A percentile compares a stretch with the other conserved stretches of the same genome.
phyloP scores from a whole-genome alignment of 2,329 filamentous ascomycete species.

The Phialocephala sp. region DNA sequence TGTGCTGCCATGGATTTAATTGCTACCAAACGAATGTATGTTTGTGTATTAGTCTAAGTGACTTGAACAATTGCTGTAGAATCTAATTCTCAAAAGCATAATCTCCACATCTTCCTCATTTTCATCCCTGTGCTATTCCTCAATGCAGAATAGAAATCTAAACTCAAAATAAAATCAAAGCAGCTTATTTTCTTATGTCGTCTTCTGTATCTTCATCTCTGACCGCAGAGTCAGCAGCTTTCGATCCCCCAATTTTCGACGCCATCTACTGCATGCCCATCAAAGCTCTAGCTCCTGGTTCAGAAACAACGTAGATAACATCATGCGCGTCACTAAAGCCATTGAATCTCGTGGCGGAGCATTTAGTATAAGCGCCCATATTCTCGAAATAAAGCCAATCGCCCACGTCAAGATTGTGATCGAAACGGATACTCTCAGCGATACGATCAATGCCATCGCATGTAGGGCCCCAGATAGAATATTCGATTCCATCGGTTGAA shows the following conservation, averaged over 20 bases:
- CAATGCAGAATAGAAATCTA: constrained; percentile 4
- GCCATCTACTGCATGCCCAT: constrained; percentile 48
- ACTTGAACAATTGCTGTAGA: not conserved
- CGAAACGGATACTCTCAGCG: constrained; percentile 77
- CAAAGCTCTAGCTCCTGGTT: constrained; percentile 82
- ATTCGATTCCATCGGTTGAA: constrained; percentile 67
- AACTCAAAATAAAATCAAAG: not conserved
- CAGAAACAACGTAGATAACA: constrained; percentile 92
- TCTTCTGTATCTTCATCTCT: not conserved
- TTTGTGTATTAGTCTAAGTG: not conserved
- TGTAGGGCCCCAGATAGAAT: constrained; percentile 97
- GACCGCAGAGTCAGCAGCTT: not conserved
- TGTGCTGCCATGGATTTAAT: not conserved
- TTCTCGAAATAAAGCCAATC: constrained; percentile 99
- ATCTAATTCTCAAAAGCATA: not conserved
- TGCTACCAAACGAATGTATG: constrained; percentile 8
- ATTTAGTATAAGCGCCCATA: constrained; percentile 99
- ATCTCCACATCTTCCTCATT: not conserved
- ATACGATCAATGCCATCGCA: constrained; percentile 98
- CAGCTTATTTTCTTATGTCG: not conserved
- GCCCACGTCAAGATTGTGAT: constrained; percentile 81
- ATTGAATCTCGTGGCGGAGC: constrained; percentile 97
- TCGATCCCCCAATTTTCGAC: not conserved
- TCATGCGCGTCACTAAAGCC: constrained; percentile 93
- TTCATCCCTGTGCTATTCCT: not conserved